Percentiles rank a stretch among this genome's conserved stretches.
phyloP scores from a whole-genome alignment of 2,329 filamentous ascomycete species.

The Coniochaeta ligniaria region DNA sequence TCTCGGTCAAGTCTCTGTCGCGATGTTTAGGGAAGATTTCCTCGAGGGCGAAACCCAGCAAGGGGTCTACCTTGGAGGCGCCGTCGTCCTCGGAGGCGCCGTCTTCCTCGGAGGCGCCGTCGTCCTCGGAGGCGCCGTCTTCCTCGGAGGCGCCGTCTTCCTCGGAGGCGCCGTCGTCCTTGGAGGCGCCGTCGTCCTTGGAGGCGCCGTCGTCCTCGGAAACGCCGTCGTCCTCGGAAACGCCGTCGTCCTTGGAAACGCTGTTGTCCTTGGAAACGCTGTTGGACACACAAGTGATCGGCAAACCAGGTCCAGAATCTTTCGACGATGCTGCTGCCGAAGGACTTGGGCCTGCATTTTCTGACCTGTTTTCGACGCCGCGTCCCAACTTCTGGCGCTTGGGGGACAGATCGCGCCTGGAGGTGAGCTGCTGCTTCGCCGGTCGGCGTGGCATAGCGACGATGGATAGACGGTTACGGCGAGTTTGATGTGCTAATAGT shows the following conservation, averaged over 20 bases:
- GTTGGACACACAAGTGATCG: not conserved
- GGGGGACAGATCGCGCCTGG: not conserved
- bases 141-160: no score
- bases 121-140: no score
- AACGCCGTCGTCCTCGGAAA: not conserved
- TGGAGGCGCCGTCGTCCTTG: not conserved
- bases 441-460: not conserved
- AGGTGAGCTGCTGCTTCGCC: not conserved
- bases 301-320: not conserved
- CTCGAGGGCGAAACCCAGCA: no score
- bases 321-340: not conserved
- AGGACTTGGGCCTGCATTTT: not conserved
- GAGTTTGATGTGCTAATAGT: not conserved
- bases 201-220: not conserved
- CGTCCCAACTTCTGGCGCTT: not conserved
- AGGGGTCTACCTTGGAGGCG: no score
- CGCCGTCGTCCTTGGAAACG: not conserved
- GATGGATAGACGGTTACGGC: not conserved
- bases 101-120: no score
- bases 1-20: no score
- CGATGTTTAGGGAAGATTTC: no score
- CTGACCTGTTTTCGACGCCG: not conserved
- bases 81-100: no score
- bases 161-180: not conserved
- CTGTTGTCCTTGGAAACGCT: not conserved